Conservation (phyloP, 2,329 filamentous ascomycete genomes). For the Emmonsiellopsis sp. region DNA sequence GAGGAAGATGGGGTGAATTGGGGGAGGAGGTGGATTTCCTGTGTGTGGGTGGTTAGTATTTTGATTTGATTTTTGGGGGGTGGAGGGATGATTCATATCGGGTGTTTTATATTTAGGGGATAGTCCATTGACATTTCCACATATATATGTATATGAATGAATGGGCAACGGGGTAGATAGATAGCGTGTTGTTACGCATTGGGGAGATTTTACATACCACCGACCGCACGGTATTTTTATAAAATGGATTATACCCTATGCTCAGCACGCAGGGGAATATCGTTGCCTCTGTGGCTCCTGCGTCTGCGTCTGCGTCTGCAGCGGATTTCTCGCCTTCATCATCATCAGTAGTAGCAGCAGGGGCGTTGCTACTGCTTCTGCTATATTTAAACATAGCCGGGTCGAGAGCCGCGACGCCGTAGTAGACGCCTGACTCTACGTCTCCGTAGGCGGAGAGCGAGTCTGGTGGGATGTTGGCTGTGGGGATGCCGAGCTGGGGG, state of each 20-base stretch:
- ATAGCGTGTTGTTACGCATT: no score
- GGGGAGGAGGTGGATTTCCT: constrained; percentile 80
- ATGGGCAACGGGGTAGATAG: no score
- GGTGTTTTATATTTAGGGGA: not conserved
- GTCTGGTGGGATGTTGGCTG: constrained; percentile 69
- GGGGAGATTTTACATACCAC: constrained; percentile 42
- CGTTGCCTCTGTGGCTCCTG: constrained; percentile 10
- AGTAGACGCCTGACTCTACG: constrained; percentile 77
- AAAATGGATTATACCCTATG: constrained; percentile 96
- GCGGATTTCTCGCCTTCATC: not conserved
- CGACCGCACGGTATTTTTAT: constrained; percentile 77
- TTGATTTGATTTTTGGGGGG: not conserved
- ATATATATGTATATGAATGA: no score
- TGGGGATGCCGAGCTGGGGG: constrained; percentile 79
- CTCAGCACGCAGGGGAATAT: constrained; percentile 85
- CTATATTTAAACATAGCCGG: constrained; percentile 26
- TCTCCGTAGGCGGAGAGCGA: constrained; percentile 54
- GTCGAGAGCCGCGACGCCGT: constrained; percentile 73
- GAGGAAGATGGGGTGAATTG: constrained; percentile 42
- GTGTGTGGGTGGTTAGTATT: not conserved
- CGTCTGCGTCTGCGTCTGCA: not conserved
- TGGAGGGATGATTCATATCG: not conserved
- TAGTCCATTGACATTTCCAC: no score
- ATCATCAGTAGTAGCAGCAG: not conserved
- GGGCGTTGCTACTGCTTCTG: not conserved